Percentiles rank a stretch among this genome's conserved stretches.
Evolutionary conservation across 345 rosid species (phyloP).

Genomic region (Hevea brasiliensis): DNA sequence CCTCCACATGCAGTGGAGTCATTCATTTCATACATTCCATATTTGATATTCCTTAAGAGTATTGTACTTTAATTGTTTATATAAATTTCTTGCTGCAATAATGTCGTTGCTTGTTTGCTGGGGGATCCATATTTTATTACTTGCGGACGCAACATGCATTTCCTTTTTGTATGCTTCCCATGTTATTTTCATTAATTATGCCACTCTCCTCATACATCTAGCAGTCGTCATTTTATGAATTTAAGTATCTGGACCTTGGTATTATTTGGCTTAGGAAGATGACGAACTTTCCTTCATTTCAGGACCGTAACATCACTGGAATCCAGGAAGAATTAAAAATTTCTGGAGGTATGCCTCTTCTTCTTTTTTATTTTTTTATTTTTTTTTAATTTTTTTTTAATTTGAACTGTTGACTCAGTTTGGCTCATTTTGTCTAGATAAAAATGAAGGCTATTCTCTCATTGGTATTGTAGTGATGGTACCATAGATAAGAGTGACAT

Average conservation of each 20-base stretch:
- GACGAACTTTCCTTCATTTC: constrained; percentile 8
- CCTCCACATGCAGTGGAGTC: not conserved
- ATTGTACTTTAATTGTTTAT: not conserved
- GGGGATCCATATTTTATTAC: not conserved
- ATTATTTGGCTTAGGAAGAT: not conserved
- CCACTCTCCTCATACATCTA: not conserved
- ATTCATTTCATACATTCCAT: not conserved
- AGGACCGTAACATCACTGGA: constrained; percentile 43
- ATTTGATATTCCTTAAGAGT: not conserved
- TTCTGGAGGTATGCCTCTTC: constrained; percentile 32
- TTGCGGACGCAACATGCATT: not conserved
- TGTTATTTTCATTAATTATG: not conserved
- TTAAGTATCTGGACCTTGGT: not conserved
- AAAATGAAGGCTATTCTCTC: too few relatives aligned
- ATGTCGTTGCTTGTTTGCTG: not conserved
- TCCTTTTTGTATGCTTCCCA: not conserved
- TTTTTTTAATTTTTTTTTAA: too few relatives aligned
- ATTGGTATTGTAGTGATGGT: too few relatives aligned
- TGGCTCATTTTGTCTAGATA: not conserved
- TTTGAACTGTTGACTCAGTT: not conserved
- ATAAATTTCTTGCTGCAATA: not conserved
- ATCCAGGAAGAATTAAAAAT: constrained; percentile 29
- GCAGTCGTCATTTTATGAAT: not conserved
- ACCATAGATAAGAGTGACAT: too few relatives aligned
- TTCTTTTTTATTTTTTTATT: too few relatives aligned